phyloP scores from a whole-genome alignment of 768 basidiomycete genomes.

The Leccinum fibrillosum region DNA sequence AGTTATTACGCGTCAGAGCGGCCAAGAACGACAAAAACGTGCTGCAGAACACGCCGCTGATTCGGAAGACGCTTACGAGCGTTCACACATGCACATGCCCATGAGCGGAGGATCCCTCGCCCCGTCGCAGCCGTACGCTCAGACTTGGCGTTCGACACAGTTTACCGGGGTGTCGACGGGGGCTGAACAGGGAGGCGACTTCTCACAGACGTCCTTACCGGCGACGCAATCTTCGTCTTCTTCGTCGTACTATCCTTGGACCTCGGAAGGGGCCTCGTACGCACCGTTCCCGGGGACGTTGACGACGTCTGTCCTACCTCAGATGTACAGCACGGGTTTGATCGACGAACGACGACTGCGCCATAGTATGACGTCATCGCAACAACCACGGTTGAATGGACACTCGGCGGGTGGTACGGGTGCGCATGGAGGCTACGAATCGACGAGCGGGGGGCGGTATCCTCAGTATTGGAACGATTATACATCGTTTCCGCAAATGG shows the following conservation, averaged over 20 bases:
- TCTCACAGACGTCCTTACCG: slow-evolving; percentile 5
- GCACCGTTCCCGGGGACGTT: slow-evolving; percentile 44
- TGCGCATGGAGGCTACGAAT: slow-evolving; percentile 21
- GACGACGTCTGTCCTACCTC: slow-evolving; percentile 72
- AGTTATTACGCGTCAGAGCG: slow-evolving; percentile 8
- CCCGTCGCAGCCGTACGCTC: slow-evolving; percentile 21
- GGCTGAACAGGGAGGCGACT: slow-evolving; percentile 10
- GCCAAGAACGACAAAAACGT: slow-evolving; percentile 52
- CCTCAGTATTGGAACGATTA: slow-evolving; percentile 59
- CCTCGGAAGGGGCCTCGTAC: slow-evolving; percentile 29
- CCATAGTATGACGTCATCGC: slow-evolving; percentile 10
- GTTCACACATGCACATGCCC: slow-evolving; percentile 16
- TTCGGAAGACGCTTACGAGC: slow-evolving; percentile 31
- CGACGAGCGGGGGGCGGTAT: slow-evolving; percentile 32
- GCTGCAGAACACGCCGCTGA: slow-evolving; percentile 51
- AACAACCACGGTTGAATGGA: slow-evolving; percentile 15
- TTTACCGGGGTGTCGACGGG: slow-evolving; percentile 1
- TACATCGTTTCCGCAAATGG: slow-evolving; percentile 49
- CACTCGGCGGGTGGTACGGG: slow-evolving; percentile 11
- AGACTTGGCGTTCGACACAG: slow-evolving; percentile 31
- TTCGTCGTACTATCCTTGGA: slow-evolving; percentile 47
- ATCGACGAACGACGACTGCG: slow-evolving; percentile 45
- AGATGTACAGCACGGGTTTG: slow-evolving; percentile 72
- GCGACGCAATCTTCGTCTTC: slow-evolving; percentile 21
- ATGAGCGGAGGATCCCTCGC: slow-evolving; percentile 1